Evolutionary conservation across 2,329 filamentous ascomycete genomes (phyloP), one percentile per base, ranked within the genome.

Genomic region (Botrytis paeoniae): DNA sequence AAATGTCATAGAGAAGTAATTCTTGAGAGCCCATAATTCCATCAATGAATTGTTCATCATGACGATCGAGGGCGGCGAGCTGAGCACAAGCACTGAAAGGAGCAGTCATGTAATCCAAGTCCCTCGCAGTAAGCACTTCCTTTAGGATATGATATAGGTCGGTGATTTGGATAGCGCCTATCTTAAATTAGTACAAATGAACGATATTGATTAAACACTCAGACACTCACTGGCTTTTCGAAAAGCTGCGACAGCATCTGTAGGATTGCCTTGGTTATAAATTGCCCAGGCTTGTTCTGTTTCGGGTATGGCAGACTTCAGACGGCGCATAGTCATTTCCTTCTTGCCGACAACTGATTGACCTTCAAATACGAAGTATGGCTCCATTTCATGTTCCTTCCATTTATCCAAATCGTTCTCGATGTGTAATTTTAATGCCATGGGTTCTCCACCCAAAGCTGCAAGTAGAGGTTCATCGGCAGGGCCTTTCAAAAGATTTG

Each of bases 311-410:
- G 93, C 92, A 43, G 86, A 86, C 66, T 87, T 87, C 39, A 89
- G 89, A 63, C 89, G 88, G 76, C 89, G 87, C 71, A 92, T 86
- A 37, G 90, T 85, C 74, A 91, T 86, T 64, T 93, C 89, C 79
- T 95, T 91, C 79, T 93, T 92, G 73, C 92, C 92, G 57, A 90
- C 90, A 74, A 94, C 88, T 57, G 94, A 89, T 79, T 97, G 89
- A 51, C 96, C 96, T 81, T 95, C 93, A 83, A 99, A 99, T 69
- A 99, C 87, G 82, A 99, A 98, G 75, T 97, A 85, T 2, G 93
- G 93, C n/a, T 86, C 89, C 70, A 97, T 91, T 32, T 89, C 88
- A 78, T 91, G 85, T 63, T 87, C 86, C 74, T 89, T 88, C 86
- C 96, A 93, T 73, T 86, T 85, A 74, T 92, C 87, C 43, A 99